phyloP scores from a whole-genome alignment of 73 alveolate genomes.

The Paraurostyla sp. region DNA sequence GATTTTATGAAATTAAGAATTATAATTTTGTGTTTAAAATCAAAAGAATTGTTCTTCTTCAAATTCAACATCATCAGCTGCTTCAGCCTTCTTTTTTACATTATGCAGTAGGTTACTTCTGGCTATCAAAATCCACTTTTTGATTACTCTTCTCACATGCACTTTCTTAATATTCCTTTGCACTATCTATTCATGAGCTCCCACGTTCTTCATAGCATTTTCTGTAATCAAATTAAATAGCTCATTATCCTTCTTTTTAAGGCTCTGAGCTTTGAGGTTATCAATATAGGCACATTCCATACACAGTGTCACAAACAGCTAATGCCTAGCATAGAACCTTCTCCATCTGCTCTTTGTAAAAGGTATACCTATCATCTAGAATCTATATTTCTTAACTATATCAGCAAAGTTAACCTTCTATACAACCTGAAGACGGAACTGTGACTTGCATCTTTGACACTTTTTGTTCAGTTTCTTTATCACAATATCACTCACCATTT shows the following conservation, averaged over 20 bases:
- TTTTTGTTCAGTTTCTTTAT: conserved; percentile 60
- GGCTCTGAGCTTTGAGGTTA: conserved; percentile 56
- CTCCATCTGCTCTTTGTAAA: conserved; percentile 76
- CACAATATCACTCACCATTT: conserved; percentile 81
- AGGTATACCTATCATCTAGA: conserved; percentile 70
- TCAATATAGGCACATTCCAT: conserved; percentile 88
- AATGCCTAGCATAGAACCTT: conserved; percentile 78
- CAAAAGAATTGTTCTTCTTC: not conserved
- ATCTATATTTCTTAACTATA: conserved; percentile 70
- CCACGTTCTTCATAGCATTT: conserved; percentile 58
- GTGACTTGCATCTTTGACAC: conserved; percentile 82
- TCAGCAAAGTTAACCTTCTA: conserved; percentile 74
- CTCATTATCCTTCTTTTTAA: conserved; percentile 39
- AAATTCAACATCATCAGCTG: conserved; percentile 31
- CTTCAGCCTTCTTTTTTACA: conserved; percentile 47
- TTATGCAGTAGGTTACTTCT: conserved; percentile 61
- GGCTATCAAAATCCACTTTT: conserved; percentile 44
- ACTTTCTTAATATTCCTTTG: conserved; percentile 18
- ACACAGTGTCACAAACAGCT: conserved; percentile 82
- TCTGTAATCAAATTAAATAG: conserved; percentile 32
- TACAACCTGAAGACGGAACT: conserved; percentile 78
- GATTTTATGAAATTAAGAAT: not conserved
- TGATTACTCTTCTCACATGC: conserved; percentile 43
- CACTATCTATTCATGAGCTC: conserved; percentile 44
- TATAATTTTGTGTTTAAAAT: not conserved